Evolutionary conservation across 2,329 filamentous ascomycete genomes (phyloP), one percentile per base, ranked within the genome.

Genomic region (Leptographium lundbergii): DNA sequence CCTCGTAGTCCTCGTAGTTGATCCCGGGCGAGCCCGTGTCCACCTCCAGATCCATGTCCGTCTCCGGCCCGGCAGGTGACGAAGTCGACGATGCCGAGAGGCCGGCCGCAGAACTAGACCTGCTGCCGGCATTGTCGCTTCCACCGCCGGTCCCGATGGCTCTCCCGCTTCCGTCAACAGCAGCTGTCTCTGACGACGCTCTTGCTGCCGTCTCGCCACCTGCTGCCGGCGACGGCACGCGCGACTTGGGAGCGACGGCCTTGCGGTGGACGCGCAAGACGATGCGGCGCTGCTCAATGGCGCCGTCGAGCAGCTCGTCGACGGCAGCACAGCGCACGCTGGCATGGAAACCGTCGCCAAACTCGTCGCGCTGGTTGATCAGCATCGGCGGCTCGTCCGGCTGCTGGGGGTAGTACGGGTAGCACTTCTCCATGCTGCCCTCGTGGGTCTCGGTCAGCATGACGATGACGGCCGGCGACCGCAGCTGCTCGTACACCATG

Each of bases 391-490:
- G 70, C 11, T 81, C 74, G 4, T 81, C 78, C 19, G 77, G 69
- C 50, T 75, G 72, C 58, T 77, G 71, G 0, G 91, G 91, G 65
- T 91, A 96, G 72, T 99, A 99, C 52, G 86, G 88, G 64, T 82
- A 89, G 72, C 92, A 97, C 71, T 96, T 96, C 71, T 95, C 84
- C 66, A 81, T 76, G 60, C 82, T 80, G 36, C 81, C 78, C 71
- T 97, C 92, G 68, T 88, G 80, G 29, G 90, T 92, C 69, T 91
- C 89, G 2, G 92, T 99, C 62, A 99, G 81, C 89, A 97, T 96
- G 60, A 97, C 86, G 57, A 97, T 86, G 59, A 97, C 89, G 1
- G 84, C 90, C 2, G 87, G 83, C 53, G 85, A 84, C 29, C 74
- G 68, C 57, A 80, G 71, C 71, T 95, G 89, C 67, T 95, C 86